These are phyloP conservation scores for Agroathelia rolfsii DNA, from an alignment of 1,284 basidiomycete species.

Conservation along the genomic window DNA sequence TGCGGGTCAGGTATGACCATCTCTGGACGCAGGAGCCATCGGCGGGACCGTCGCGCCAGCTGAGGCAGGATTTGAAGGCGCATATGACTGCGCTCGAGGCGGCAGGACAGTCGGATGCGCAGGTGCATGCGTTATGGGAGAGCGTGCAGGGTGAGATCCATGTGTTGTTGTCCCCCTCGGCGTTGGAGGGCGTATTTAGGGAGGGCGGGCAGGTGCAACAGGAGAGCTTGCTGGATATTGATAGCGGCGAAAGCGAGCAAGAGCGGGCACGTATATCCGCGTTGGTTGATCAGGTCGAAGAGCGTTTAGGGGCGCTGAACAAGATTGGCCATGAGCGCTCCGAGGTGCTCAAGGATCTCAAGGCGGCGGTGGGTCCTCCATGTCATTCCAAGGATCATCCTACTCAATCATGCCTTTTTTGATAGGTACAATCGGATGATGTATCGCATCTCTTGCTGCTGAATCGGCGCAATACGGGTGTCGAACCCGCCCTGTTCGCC, in stretches of 20 bases:
- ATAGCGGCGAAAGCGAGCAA: conserved; percentile 58
- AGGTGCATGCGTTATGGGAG: conserved; percentile 72
- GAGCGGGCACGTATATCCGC: conserved; percentile 59
- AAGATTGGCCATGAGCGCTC: conserved; percentile 80
- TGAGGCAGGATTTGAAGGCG: conserved; percentile 75
- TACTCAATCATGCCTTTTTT: conserved; percentile 1
- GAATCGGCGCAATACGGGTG: conserved; percentile 78
- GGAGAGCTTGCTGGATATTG: conserved; percentile 60
- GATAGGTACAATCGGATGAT: conserved; percentile 88
- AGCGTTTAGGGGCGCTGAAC: conserved; percentile 64
- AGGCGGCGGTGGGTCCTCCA: conserved; percentile 63
- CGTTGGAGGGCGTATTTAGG: conserved; percentile 66
- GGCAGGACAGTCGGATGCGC: conserved; percentile 71
- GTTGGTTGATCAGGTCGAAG: conserved; percentile 70
- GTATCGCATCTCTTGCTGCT: conserved; percentile 91
- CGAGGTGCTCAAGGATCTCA: conserved; percentile 86
- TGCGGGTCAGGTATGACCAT: conserved; percentile 82
- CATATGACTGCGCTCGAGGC: conserved; percentile 70
- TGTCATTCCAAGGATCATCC: conserved; percentile 4
- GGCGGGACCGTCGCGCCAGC: conserved; percentile 57
- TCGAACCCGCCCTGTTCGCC: conserved; percentile 84
- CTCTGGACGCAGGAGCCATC: conserved; percentile 87
- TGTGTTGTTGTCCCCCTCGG: conserved; percentile 53
- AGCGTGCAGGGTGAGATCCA: conserved; percentile 59
- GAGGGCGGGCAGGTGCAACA: conserved; percentile 32